Evolutionary conservation across 371 early-diverging fungal species (phyloP), one percentile per base, ranked within the genome.

Genomic region (Rhizopus sp.): DNA sequence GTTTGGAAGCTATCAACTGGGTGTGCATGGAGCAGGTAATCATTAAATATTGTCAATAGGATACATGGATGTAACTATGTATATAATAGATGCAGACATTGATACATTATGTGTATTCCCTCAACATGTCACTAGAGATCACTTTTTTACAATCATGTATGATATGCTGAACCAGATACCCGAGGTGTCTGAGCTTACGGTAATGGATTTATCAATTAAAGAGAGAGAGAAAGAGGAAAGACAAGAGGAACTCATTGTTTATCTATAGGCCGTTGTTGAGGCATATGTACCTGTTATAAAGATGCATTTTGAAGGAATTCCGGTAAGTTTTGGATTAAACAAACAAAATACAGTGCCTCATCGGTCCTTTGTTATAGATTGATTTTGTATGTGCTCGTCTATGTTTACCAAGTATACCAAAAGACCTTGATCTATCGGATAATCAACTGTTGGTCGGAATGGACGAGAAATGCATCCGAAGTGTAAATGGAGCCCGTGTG

Each of bases 21-120:
- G 99, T 17, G 99, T 99, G 0, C 99, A 99, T 76, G 92, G 91
- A 29, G 83, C 90, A 60, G 94, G 97, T 83, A 78, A 50, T 30
- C 13, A 12, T 31, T 7, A 16, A 13, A 17, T 7, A 13, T 42
- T 1, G 30, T 5, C 9, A 39, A 52, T 5, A 5, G 35, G 4
- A 16, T 4, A 23, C 35, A 13, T 16, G 33, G 1, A 17, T 12
- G 49, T 13, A 23, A 10, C 12, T 15, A 42, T 55, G 23, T 23
- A 23, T 23, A 23, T 23, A 2, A 23, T 45, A 88, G 97, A 93
- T 34, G 88, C 97, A 9, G 99, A 99, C 92, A 98, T 99, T 58
- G 99, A 99, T 87, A 97, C 98, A 0, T 74, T 99, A 31, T 99
- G 99, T 68, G 95, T 99, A 12, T 95, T 91, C 10, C 99, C 99